A percentile compares a stretch with the other conserved stretches of the same genome.
Evolutionary conservation across 352 stramenopile species (phyloP).

Genomic region (Pythium angustatum): DNA sequence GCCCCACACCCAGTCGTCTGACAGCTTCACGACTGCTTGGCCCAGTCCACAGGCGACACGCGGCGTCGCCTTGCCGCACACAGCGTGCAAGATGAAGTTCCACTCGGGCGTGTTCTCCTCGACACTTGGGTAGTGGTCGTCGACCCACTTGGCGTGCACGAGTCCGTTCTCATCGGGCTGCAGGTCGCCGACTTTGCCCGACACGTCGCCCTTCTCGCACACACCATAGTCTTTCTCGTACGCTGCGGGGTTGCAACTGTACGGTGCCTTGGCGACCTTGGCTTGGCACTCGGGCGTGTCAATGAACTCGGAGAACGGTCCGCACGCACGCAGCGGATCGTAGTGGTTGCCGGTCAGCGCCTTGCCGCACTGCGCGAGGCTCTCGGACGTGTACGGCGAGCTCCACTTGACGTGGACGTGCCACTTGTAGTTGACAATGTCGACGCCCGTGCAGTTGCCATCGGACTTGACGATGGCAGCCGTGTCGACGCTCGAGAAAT

Average conservation of each 20-base stretch:
- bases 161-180: too few species aligned
- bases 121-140: constrained; percentile 2
- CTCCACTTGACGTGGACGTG: constrained; percentile 36
- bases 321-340: constrained; percentile 45
- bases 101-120: constrained; percentile 31
- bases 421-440: constrained; percentile 7
- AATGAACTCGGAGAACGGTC: neutral
- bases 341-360: constrained; percentile 50
- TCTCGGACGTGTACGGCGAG: constrained; percentile 33
- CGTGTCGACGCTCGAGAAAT: neutral
- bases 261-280: too few species aligned
- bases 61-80: constrained; percentile 32
- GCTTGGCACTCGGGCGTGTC: neutral
- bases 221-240: too few species aligned
- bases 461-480: constrained; percentile 23
- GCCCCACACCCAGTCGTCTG: neutral
- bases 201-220: too few species aligned
- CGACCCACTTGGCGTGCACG: neutral
- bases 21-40: neutral
- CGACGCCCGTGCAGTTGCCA: constrained; percentile 29
- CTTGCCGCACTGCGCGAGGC: constrained; percentile 42
- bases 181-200: too few species aligned
- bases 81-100: constrained; percentile 39
- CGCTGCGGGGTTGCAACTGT: too few species aligned
- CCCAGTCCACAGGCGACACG: constrained; percentile 32